A percentile compares a stretch with the other conserved stretches of the same genome.
Conservation (phyloP, 345 rosid genomes). For the Nephelium lappaceum region DNA sequence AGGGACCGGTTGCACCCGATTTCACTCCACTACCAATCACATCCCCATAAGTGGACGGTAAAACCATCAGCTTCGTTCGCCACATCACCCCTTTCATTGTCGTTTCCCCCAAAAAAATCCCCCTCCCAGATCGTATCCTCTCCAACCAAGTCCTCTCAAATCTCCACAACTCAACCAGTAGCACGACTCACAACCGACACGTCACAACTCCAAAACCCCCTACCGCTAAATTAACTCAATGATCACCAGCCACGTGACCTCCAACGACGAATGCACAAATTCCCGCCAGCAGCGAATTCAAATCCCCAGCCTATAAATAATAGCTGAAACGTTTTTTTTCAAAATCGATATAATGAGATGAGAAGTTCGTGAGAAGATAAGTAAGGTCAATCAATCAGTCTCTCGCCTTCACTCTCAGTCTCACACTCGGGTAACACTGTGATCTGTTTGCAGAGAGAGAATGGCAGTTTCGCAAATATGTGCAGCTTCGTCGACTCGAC, state of each 20-base stretch:
- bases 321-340: not conserved
- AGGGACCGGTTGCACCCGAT: not conserved
- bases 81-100: not conserved
- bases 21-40: not conserved
- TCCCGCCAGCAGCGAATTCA: not conserved
- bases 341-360: not conserved
- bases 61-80: not conserved
- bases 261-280: not conserved
- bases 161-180: not conserved
- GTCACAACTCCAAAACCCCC: not conserved
- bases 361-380: not conserved
- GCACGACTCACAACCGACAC: not conserved
- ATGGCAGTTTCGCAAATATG: slow-evolving; percentile 19
- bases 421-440: not conserved
- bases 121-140: not conserved
- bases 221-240: not conserved
- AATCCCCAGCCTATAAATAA: not conserved
- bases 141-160: not conserved
- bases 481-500: slow-evolving; percentile 20
- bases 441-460: slow-evolving; percentile 11
- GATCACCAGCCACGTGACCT: not conserved
- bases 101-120: not conserved
- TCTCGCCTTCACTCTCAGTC: not conserved
- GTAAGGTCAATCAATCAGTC: not conserved
- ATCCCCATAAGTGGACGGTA: slow-evolving; percentile 1